Evolutionary conservation across 1,139 yeast genomes (phyloP).

Genomic region (Eremothecium coryli): DNA sequence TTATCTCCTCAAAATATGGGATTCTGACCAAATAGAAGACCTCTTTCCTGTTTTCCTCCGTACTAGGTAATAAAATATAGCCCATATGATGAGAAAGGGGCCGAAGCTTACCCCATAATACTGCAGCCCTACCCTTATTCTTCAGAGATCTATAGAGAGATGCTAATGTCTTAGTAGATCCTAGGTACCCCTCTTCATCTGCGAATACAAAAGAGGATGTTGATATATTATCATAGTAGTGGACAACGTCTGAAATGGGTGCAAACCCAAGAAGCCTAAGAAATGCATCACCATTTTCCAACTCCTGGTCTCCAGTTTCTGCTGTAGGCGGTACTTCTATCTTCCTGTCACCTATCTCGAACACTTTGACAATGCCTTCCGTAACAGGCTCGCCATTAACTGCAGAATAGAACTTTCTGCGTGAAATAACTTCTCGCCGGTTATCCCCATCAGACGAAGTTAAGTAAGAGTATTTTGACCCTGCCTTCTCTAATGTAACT

Average conservation of each 20-base stretch:
- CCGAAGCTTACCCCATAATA: conserved; percentile 64
- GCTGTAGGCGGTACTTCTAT: neutral
- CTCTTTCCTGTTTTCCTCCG: conserved; percentile 28
- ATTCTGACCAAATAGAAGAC: conserved; percentile 52
- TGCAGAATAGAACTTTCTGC: conserved; percentile 35
- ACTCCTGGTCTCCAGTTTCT: conserved; percentile 25
- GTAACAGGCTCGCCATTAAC: conserved; percentile 38
- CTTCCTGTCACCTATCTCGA: conserved; percentile 33
- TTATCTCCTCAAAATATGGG: conserved; percentile 60
- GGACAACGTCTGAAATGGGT: conserved; percentile 33
- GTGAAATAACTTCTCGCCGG: conserved; percentile 46
- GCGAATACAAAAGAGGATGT: conserved; percentile 57
- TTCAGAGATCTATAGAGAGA: conserved; percentile 56
- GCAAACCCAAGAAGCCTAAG: conserved; percentile 63
- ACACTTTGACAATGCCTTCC: conserved; percentile 31
- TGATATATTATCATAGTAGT: conserved; percentile 45
- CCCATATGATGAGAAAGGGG: conserved; percentile 47
- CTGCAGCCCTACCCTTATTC: conserved; percentile 46
- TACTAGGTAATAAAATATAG: conserved; percentile 53
- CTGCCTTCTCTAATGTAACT: conserved; percentile 44
- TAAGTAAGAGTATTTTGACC: conserved; percentile 36
- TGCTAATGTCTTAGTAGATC: conserved; percentile 60
- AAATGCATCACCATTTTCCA: conserved; percentile 33
- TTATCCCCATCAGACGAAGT: conserved; percentile 45
- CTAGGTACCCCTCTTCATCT: conserved; percentile 44